These are phyloP conservation scores for Aspergillus alliaceus DNA, from an alignment of 2,329 filamentous ascomycete genomes.

Conservation along the genomic window DNA sequence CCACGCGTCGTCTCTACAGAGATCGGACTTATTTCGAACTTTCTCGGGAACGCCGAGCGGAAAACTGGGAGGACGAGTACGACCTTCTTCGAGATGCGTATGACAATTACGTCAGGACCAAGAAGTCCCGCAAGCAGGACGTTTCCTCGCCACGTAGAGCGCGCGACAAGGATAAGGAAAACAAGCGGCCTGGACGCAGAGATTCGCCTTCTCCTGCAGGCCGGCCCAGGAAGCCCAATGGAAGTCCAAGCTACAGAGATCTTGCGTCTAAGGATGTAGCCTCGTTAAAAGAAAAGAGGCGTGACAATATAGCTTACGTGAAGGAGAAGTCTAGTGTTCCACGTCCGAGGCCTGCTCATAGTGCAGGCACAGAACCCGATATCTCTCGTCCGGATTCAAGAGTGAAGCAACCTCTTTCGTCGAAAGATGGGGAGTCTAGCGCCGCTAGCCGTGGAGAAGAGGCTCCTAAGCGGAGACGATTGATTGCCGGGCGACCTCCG, in stretches of 20 bases:
- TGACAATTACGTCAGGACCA: constrained; percentile 35
- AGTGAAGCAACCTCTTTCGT: constrained; percentile 24
- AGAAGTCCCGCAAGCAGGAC: constrained; percentile 36
- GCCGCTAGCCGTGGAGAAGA: constrained; percentile 32
- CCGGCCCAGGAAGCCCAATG: constrained; percentile 30
- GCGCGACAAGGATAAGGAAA: constrained; percentile 41
- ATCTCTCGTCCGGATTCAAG: constrained; percentile 27
- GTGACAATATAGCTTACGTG: constrained; percentile 20
- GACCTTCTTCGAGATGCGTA: constrained; percentile 71
- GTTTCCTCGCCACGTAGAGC: constrained; percentile 40
- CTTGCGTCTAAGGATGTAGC: constrained; percentile 23
- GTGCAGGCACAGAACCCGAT: constrained; percentile 35
- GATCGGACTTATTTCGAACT: constrained; percentile 86
- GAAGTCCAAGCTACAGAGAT: constrained; percentile 33
- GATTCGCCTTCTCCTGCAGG: constrained; percentile 42
- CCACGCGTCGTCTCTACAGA: constrained; percentile 69
- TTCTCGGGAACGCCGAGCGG: constrained; percentile 76
- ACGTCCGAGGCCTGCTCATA: constrained; percentile 26
- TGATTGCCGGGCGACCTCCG: constrained; percentile 43
- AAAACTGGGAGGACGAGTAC: constrained; percentile 87
- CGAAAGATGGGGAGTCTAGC: constrained; percentile 33
- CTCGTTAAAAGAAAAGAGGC: constrained; percentile 26
- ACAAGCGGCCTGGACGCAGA: constrained; percentile 31
- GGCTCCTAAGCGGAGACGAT: constrained; percentile 37
- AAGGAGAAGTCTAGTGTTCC: constrained; percentile 26